Percentiles rank a stretch among this genome's conserved stretches.
Conservation (phyloP, 352 stramenopile genomes). For the Pythium scleroteichum region DNA sequence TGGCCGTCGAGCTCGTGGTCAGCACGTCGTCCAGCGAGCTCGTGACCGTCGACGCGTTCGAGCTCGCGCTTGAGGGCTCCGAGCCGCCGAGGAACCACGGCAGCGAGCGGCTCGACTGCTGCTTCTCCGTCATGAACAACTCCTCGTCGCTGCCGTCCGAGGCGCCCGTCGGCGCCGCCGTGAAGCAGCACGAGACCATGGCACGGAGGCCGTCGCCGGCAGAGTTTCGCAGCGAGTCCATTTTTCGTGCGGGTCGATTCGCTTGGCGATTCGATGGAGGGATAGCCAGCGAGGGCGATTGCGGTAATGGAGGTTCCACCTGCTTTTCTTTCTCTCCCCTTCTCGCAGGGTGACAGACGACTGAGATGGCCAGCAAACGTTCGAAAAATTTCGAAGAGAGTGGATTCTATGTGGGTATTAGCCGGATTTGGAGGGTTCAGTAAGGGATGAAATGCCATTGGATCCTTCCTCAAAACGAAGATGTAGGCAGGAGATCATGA, state of each 20-base stretch:
- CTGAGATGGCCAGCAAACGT: slow-evolving; percentile 1
- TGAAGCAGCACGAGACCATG: slow-evolving; percentile 66
- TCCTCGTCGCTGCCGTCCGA: slow-evolving; percentile 30
- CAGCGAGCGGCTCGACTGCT: slow-evolving; percentile 10
- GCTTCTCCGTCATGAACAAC: slow-evolving; percentile 41
- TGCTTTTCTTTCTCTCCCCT: neutral
- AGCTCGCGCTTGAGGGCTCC: neutral
- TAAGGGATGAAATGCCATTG: too few species aligned
- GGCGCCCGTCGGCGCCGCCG: slow-evolving; percentile 31
- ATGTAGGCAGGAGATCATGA: too few species aligned
- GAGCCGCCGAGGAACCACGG: slow-evolving; percentile 25
- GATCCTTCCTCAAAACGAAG: too few species aligned
- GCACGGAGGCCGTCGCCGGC: slow-evolving; percentile 39
- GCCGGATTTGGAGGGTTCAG: too few species aligned
- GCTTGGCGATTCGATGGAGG: neutral
- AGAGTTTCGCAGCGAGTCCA: slow-evolving; percentile 15
- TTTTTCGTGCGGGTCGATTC: too few species aligned
- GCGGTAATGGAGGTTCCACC: too few species aligned
- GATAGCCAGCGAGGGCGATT: neutral
- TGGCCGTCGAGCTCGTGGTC: slow-evolving; percentile 16
- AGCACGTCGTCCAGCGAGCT: slow-evolving; percentile 23
- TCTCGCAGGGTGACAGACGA: neutral
- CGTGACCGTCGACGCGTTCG: neutral
- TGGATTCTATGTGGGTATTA: slow-evolving; percentile 18
- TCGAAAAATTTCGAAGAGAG: slow-evolving; percentile 16